phyloP scores from a whole-genome alignment of 2,329 filamentous ascomycete species.

The Celoporthe dispersa region DNA sequence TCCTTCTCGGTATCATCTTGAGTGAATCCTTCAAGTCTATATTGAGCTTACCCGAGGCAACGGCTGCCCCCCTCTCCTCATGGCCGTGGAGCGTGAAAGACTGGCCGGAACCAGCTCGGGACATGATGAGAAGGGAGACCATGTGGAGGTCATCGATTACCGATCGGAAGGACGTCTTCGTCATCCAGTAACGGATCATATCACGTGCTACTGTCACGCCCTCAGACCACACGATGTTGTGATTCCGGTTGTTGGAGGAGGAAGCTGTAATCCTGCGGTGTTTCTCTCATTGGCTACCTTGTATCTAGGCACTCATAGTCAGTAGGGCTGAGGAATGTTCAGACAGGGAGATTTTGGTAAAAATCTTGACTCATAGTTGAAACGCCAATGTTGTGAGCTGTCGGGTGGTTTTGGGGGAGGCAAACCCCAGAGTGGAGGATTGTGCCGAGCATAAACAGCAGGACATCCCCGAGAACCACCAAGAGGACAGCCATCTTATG shows the following conservation, averaged over 20 bases:
- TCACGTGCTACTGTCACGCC: background rate
- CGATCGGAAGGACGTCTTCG: background rate
- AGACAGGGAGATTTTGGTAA: background rate
- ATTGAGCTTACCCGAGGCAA: background rate
- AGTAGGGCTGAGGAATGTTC: background rate
- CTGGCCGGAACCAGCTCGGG: slow-evolving; percentile 20
- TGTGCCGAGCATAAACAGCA: background rate
- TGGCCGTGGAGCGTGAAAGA: slow-evolving; percentile 22
- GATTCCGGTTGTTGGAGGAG: slow-evolving; percentile 24
- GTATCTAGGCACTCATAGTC: background rate
- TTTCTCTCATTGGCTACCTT: slow-evolving; percentile 17
- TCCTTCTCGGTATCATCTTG: slow-evolving; percentile 35
- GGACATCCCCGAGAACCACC: background rate
- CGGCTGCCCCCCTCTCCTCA: slow-evolving; percentile 30
- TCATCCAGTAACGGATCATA: slow-evolving; percentile 18
- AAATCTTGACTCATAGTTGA: background rate
- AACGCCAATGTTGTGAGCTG: background rate
- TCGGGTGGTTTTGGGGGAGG: background rate
- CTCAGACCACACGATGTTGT: slow-evolving; percentile 19
- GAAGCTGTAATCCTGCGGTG: slow-evolving; percentile 10
- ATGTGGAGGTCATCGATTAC: slow-evolving; percentile 18
- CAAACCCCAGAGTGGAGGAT: background rate
- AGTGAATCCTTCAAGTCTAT: slow-evolving; percentile 18
- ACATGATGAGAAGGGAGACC: slow-evolving; percentile 15
- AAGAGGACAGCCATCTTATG: background rate